These are phyloP conservation scores for Urochloa ruziziensis DNA, from an alignment of 176 grass and related monocot genomes.

Conservation along the genomic window DNA sequence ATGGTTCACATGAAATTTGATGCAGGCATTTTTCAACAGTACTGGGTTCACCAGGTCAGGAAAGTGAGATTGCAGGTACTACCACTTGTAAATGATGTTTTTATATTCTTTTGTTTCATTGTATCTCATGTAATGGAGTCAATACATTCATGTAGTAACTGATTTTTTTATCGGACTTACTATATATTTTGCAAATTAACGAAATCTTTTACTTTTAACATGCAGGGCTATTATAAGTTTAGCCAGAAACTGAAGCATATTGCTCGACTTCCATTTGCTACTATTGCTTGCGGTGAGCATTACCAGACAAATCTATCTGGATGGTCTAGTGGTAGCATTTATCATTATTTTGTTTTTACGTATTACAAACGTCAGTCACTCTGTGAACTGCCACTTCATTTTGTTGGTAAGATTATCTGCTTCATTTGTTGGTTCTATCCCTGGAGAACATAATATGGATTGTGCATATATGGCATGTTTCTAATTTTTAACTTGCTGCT, in stretches of 20 bases:
- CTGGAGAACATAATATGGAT: conserved; percentile 6
- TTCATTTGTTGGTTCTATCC: conserved; percentile 7
- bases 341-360: conserved; percentile 13
- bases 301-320: conserved; percentile 10
- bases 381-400: neutral
- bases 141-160: neutral
- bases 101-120: conserved; percentile 1
- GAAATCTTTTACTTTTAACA: conserved; percentile 26
- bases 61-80: conserved; percentile 98
- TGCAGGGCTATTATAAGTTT: conserved; percentile 91
- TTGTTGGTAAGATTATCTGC: neutral
- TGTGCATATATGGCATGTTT: neutral
- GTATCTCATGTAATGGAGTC: neutral
- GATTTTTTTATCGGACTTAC: neutral
- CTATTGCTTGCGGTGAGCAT: conserved; percentile 72
- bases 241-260: conserved; percentile 86
- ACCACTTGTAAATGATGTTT: neutral
- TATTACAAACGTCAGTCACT: neutral
- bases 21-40: conserved; percentile 94
- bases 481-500: neutral
- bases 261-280: conserved; percentile 82
- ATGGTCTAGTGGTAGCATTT: conserved; percentile 8
- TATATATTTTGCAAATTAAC: conserved; percentile 16
- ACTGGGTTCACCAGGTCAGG: conserved; percentile 94
- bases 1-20: conserved; percentile 27